Base-by-base conservation (phyloP, 176 grass and related monocot species). In the Rhynchospora breviuscula region DNA sequence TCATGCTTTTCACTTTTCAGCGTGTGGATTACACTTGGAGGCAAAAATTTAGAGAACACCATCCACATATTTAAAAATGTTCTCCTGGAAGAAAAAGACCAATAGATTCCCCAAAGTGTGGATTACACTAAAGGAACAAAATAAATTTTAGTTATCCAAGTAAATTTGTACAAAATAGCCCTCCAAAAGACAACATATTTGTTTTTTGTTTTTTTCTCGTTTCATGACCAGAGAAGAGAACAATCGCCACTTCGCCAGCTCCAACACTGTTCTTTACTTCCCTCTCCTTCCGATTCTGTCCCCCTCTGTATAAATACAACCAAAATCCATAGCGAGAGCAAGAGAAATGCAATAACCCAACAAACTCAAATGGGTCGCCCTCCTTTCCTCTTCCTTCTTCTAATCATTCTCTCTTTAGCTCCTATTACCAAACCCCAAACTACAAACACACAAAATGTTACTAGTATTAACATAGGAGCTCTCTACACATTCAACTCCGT, bases 401-500 rank as follows among this genome's bases (percentile, higher is more conserved):
- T 80, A 14, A 51, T 54, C 80, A 67, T 60, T 49, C 40, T 82
- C 67, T 82, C 80, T 65, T 45, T 82, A 29, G 43, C 61, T 19
- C 17, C 19, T 45, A 82, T 31, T 52, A 26, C 60, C 66, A 67
- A 8, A 25, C 67, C 62, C 40, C 80, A 82, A 82, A 49, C 9
- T 31, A 23, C 80, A 45, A 82, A 82, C 22, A 14, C 60, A 67
- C 80, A 67, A 63, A 88, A 88, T 60, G 21, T 85, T 1, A 80
- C 61, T 1, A 48, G 0, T 67, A 14, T 88, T 29, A 85, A 81
- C 31, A 82, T 94, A 4, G 92, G 94, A 31, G 83, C 85, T 29
- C 92, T 97, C 60, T 97, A 90, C 85, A 97, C 94, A 18, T 94
- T 80, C 79, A 81, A 94, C 9, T 97, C 94, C 22, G 81, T 46